Base-by-base conservation (phyloP, 1,284 basidiomycete genomes). In the Kwoniella shivajii region DNA sequence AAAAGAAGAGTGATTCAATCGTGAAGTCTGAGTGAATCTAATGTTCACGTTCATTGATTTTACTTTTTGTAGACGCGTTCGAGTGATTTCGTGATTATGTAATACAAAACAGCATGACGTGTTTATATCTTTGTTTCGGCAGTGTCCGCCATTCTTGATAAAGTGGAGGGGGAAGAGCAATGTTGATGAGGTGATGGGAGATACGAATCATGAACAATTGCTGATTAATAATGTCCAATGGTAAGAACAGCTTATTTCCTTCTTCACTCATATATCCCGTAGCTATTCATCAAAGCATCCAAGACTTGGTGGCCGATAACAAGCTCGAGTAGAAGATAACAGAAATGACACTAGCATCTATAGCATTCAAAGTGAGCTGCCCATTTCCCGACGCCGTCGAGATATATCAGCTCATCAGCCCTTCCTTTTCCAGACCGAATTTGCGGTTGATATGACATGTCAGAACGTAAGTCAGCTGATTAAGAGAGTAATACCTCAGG, bases 371-470 rank as follows among this genome's bases (percentile, higher is more conserved):
- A 64, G 72, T 71, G 42, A 33, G 69, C 60, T 33, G 14, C 7
- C 3, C 22, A 11, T 20, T 5, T 39, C 10, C 27, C 13, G 9
- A 3, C 26, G 4, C 33, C 14, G 6, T 43, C 18, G 6, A 10
- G 24, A 45, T 34, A 38, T 38, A 22, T 26, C 26, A 22, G 22
- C 26, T 47, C 14, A 47, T n/a, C 14, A 34, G 30, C 48, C 10
- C 24, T 27, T 48, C 29, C 11, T 18, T 6, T 20, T 43, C 4
- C 53, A 78, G 77, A 77, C 76, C 57, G 77, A 78, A 60, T 78
- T 78, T 47, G 77, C 77, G 50, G 77, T 78, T 57, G 77, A 78
- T 59, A 77, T 78, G 77, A 78, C 77, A 4, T 78, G 77, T 56
- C 70, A 78, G 54, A 73, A 64, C 41, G 75, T 76, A 41, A 54